Conservation (phyloP, 331 rosid species). For the Quercus lobata region DNA sequence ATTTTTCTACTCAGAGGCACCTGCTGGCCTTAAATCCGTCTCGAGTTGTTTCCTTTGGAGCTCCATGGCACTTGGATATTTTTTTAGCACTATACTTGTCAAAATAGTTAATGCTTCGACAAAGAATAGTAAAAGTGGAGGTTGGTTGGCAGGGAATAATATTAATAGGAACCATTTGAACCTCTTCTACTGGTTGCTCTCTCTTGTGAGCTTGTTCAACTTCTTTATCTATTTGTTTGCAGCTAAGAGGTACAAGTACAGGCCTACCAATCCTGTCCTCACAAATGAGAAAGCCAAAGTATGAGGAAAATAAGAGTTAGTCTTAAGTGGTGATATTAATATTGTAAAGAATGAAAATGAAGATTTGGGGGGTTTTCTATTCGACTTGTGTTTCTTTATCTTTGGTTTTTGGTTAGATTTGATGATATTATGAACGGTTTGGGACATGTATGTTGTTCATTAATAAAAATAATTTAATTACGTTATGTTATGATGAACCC, state of each 20-base stretch:
- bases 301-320: background rate
- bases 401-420: background rate
- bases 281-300: constrained; percentile 10
- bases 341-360: background rate
- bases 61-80: constrained; percentile 90
- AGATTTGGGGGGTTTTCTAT: background rate
- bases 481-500: too few species aligned
- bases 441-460: background rate
- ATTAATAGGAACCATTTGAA: constrained; percentile 75
- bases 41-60: constrained; percentile 86
- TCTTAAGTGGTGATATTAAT: background rate
- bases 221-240: constrained; percentile 52
- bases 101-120: constrained; percentile 69
- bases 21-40: constrained; percentile 64
- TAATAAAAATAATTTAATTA: background rate
- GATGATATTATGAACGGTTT: background rate
- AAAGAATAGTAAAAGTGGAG: constrained; percentile 43
- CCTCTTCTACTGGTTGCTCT: constrained; percentile 69
- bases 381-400: background rate
- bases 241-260: constrained; percentile 66
- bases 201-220: constrained; percentile 62
- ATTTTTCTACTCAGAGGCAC: constrained; percentile 91
- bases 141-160: constrained; percentile 85
- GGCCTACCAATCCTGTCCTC: constrained; percentile 30
- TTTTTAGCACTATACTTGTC: constrained; percentile 67